phyloP scores from a whole-genome alignment of 2,329 filamentous ascomycete species.

The Phialophora expanda region DNA sequence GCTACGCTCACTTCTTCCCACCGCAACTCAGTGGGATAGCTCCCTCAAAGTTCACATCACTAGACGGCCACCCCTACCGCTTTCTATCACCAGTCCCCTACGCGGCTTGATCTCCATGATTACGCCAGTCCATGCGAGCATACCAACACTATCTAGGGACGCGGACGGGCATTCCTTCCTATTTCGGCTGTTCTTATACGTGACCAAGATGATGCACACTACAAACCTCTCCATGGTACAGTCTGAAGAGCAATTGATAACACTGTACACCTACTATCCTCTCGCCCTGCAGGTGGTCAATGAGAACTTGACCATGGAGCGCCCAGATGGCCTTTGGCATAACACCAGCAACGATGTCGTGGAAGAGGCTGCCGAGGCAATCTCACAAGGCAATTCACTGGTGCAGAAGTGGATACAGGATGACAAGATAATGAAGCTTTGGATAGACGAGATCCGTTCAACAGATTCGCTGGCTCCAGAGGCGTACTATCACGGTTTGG shows the following conservation, averaged over 20 bases:
- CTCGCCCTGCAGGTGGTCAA: conserved; percentile 63
- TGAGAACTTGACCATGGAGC: conserved; percentile 64
- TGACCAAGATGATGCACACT: conserved; percentile 61
- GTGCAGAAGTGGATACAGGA: conserved; percentile 52
- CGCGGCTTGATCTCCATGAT: conserved; percentile 73
- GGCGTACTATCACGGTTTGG: conserved; percentile 49
- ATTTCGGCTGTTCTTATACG: conserved; percentile 76
- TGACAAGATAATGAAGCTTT: conserved; percentile 32
- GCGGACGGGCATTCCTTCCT: conserved; percentile 72
- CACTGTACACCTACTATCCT: conserved; percentile 58
- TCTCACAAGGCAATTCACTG: conserved; percentile 57
- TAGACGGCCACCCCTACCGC: conserved; percentile 61
- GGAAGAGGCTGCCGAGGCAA: conserved; percentile 58
- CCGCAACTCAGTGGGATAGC: conserved; percentile 66
- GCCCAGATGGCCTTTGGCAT: conserved; percentile 60
- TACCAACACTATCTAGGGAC: conserved; percentile 56
- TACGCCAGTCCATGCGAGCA: conserved; percentile 41
- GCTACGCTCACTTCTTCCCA: conserved; percentile 58
- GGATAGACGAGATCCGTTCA: conserved; percentile 37
- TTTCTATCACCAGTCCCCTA: conserved; percentile 75
- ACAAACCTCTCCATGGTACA: conserved; percentile 45
- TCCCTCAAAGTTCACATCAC: conserved; percentile 62
- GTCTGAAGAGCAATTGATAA: conserved; percentile 43
- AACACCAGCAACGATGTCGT: conserved; percentile 56
- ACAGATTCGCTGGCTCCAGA: conserved; percentile 13